Conservation (phyloP, 1,284 basidiomycete genomes). For the Trichosporon ovoides region DNA sequence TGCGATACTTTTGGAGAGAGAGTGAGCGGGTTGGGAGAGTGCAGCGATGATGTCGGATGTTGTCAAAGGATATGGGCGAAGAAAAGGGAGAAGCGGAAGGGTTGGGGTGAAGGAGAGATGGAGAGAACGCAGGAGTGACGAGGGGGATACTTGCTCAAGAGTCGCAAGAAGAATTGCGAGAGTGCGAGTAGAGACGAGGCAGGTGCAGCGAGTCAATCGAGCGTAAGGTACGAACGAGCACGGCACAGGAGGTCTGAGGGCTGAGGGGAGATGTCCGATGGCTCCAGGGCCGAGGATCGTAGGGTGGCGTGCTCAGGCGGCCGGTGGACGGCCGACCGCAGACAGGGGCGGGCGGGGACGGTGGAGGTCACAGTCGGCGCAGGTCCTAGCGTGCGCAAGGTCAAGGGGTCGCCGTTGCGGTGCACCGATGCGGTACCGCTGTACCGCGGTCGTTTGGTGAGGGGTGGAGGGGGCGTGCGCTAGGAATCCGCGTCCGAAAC, state of each 20-base stretch:
- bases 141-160: background rate
- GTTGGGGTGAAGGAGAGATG: background rate
- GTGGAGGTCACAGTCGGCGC: conserved; percentile 1
- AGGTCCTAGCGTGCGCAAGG: too few species aligned
- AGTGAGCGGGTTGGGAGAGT: background rate
- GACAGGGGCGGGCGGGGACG: background rate
- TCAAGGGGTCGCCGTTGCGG: background rate
- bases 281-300: background rate
- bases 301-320: background rate
- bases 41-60: background rate
- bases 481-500: background rate
- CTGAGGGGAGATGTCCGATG: conserved; percentile 2
- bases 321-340: background rate
- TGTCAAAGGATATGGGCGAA: background rate
- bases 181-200: background rate
- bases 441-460: too few species aligned
- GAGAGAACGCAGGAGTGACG: background rate
- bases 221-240: background rate
- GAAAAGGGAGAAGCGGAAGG: background rate
- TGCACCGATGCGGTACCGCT: background rate
- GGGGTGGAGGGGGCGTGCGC: background rate
- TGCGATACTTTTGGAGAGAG: background rate
- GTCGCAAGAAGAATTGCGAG: background rate
- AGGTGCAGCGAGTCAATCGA: background rate
- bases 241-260: background rate